Evolutionary conservation across 441 rosid genomes (phyloP).

Genomic region (Populus trichocarpa): DNA sequence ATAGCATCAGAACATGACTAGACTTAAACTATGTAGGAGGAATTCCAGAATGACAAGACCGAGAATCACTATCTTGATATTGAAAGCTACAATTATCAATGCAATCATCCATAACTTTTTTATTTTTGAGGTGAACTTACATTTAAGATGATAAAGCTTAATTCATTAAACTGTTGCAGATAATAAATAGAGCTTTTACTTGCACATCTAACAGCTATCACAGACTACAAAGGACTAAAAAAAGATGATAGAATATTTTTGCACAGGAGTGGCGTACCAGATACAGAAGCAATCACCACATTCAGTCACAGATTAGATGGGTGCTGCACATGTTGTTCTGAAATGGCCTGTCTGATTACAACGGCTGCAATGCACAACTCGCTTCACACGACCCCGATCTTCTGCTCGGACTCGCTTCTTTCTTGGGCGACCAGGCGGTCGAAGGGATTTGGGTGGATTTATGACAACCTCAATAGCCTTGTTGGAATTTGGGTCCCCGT

Average conservation of each 20-base stretch:
- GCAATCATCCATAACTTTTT: neutral
- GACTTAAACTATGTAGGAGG: neutral
- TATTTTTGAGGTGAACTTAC: constrained; percentile 16
- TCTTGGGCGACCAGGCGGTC: constrained; percentile 92
- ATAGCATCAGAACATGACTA: neutral
- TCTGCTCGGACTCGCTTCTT: constrained; percentile 88
- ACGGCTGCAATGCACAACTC: constrained; percentile 95
- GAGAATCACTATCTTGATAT: neutral
- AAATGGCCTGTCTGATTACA: constrained; percentile 98
- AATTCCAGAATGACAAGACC: neutral
- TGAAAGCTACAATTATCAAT: neutral
- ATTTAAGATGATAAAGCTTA: constrained; percentile 1
- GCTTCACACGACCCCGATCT: constrained; percentile 77
- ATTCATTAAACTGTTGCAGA: constrained; percentile 13
- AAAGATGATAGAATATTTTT: constrained; percentile 12
- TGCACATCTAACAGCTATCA: constrained; percentile 17
- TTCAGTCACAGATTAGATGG: constrained; percentile 44
- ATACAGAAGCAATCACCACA: constrained; percentile 8
- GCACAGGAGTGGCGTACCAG: constrained; percentile 19
- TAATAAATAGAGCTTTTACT: constrained; percentile 19
- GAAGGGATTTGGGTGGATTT: constrained; percentile 82
- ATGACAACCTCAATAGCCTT: constrained; percentile 48
- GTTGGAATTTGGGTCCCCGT: constrained; percentile 51
- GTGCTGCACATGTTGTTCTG: constrained; percentile 95
- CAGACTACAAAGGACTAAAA: neutral